Base-by-base conservation (phyloP, 257 asterid species). In the Solanum pinnatisectum region DNA sequence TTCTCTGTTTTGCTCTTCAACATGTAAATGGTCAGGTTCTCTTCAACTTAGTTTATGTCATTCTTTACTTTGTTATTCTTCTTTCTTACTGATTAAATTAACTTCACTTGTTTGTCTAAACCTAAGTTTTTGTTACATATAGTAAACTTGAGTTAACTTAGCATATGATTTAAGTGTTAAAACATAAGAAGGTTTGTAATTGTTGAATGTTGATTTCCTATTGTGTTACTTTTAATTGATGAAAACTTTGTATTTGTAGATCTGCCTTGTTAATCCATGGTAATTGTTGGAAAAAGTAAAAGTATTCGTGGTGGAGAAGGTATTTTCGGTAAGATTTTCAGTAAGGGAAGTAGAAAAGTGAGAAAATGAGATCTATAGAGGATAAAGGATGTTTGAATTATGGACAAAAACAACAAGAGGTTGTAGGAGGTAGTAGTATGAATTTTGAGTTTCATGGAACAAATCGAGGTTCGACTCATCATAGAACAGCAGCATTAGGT, bases 351-450 rank as follows among this genome's bases (percentile, higher is more conserved):
- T 81, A 46, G 87, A 46, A 56, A 83, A 78, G 32, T 77, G 40
- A 42, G 78, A 72, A 85, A 84, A 95, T 94, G 98, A 95, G 94
- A 92, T 89, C 98, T 79, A 71, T 93, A 60, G 99, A 97, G 91
- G 99, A 96, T 83, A 95, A 95, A 77, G 96, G 94, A 14, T 94
- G 98, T 87, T 88, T 90, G 92, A 93, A 81, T 63, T 90, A 92
- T 87, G 94, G 91, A 90, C 85, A 89, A 40, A 81, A 92, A 74
- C 95, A 90, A 84, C 95, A 90, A 84, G 96, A 95, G 73, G 44
- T 35, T 36, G 72, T 91, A 20, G 91, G 92, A 74, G 90, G 86
- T 84, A 56, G 65, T 56, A 20, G 25, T 56, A 56, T 56, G 65
- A 93, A 83, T 78, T 95, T 93, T 52, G 99, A 96, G 93, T 96